Evolutionary conservation across 2,329 filamentous ascomycete species (phyloP).

Genomic region (Karstenula rhodostoma): DNA sequence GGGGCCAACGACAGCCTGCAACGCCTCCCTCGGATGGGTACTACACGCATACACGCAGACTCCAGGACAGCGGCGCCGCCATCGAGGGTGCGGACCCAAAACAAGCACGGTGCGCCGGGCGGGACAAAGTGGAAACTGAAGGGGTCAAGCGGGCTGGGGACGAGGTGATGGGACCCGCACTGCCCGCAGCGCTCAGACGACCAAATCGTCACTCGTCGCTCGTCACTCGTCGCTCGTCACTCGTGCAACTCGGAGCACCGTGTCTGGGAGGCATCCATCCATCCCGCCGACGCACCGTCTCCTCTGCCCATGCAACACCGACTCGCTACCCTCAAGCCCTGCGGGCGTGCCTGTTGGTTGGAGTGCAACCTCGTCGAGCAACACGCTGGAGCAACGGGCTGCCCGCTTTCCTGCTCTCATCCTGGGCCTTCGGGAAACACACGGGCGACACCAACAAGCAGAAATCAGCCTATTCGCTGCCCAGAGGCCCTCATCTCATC

Average conservation of each 20-base stretch:
- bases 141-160: constrained; percentile 1
- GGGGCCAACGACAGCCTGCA: no score
- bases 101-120: not conserved
- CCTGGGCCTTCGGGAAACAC: not conserved
- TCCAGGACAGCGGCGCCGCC: no score
- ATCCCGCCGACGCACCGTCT: not conserved
- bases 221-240: not conserved
- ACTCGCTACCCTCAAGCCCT: not conserved
- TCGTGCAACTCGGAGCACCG: not conserved
- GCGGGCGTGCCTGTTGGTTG: not conserved
- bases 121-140: not conserved
- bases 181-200: not conserved
- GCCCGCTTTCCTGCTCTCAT: not conserved
- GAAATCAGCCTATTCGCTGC: constrained; percentile 1
- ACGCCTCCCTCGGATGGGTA: no score
- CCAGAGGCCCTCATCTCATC: not conserved
- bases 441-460: not conserved
- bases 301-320: constrained; percentile 2
- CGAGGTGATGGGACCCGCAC: not conserved
- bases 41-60: no score
- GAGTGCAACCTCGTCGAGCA: constrained; percentile 6
- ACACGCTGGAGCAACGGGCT: not conserved
- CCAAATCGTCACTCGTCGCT: not conserved
- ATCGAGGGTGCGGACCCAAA: not conserved
- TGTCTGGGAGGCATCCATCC: not conserved